phyloP scores from a whole-genome alignment of 2,329 filamentous ascomycete species.

The Leptoxyphium fumago region DNA sequence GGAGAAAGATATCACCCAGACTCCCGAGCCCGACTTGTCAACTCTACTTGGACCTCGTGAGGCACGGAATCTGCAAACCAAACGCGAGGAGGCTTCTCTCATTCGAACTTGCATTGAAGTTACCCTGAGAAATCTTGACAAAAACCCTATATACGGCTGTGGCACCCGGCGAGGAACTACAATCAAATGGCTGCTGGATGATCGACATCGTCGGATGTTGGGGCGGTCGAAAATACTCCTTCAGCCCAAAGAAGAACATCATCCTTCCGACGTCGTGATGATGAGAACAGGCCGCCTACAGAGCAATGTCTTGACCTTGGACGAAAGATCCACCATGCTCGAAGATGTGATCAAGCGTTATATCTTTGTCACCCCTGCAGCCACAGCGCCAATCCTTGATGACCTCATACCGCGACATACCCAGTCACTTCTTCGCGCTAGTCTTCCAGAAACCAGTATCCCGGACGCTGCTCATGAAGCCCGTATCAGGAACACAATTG shows the following conservation, averaged over 20 bases:
- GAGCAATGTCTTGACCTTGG: slow-evolving; percentile 42
- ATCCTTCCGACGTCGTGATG: slow-evolving; percentile 13
- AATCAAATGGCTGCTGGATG: not conserved
- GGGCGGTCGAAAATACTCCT: not conserved
- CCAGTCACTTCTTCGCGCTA: slow-evolving; percentile 14
- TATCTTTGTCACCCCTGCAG: slow-evolving; percentile 80
- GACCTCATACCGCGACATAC: slow-evolving; percentile 9
- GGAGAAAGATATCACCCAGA: slow-evolving; percentile 4
- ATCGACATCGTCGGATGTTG: slow-evolving; percentile 5
- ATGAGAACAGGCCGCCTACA: slow-evolving; percentile 11
- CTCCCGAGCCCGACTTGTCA: slow-evolving; percentile 9
- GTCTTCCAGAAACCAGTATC: slow-evolving; percentile 26
- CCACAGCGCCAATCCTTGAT: slow-evolving; percentile 45
- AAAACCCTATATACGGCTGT: slow-evolving; percentile 15
- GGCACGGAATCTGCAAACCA: slow-evolving; percentile 11
- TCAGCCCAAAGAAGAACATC: not conserved
- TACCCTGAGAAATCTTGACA: slow-evolving; percentile 9
- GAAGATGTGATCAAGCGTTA: slow-evolving; percentile 73
- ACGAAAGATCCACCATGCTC: slow-evolving; percentile 56
- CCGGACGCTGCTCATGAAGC: slow-evolving; percentile 85
- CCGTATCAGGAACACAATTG: slow-evolving; percentile 82
- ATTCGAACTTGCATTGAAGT: slow-evolving; percentile 14
- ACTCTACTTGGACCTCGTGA: slow-evolving; percentile 13
- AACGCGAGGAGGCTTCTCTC: slow-evolving; percentile 12
- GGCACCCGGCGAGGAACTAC: slow-evolving; percentile 8